Conservation (phyloP, 441 rosid species). For the Gossypium aridum region DNA sequence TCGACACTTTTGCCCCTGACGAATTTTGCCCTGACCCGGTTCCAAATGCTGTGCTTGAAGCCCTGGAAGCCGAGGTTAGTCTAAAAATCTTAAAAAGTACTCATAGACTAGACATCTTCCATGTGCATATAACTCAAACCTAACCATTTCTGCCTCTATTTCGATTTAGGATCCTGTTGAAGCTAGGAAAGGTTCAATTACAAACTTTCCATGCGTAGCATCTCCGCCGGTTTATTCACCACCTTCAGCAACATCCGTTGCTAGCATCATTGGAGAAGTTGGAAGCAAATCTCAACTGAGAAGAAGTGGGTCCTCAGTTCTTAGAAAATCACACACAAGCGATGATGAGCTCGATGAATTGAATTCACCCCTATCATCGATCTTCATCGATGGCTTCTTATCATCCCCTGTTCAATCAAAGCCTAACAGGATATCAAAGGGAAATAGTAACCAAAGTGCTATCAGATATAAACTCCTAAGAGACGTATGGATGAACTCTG, state of each 20-base stretch:
- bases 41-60: conserved; percentile 71
- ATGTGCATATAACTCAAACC: neutral
- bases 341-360: conserved; percentile 91
- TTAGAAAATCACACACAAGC: conserved; percentile 76
- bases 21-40: conserved; percentile 94
- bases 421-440: conserved; percentile 39
- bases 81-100: neutral
- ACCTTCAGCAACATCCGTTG: conserved; percentile 54
- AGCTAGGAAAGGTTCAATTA: conserved; percentile 29
- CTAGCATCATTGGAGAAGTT: conserved; percentile 36
- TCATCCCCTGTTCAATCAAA: conserved; percentile 36
- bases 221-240: conserved; percentile 54
- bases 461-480: conserved; percentile 71
- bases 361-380: conserved; percentile 60
- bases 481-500: conserved; percentile 65
- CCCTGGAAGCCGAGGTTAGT: conserved; percentile 72
- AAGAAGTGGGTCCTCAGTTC: conserved; percentile 56
- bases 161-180: conserved; percentile 37
- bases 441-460: conserved; percentile 30
- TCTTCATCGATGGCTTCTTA: conserved; percentile 28
- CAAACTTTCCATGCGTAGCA: conserved; percentile 55
- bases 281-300: conserved; percentile 39
- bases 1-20: conserved; percentile 65
- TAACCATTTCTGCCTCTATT: neutral
- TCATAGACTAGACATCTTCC: neutral